phyloP scores from a whole-genome alignment of 257 asterid genomes.

The Paraleonurus japonicus region DNA sequence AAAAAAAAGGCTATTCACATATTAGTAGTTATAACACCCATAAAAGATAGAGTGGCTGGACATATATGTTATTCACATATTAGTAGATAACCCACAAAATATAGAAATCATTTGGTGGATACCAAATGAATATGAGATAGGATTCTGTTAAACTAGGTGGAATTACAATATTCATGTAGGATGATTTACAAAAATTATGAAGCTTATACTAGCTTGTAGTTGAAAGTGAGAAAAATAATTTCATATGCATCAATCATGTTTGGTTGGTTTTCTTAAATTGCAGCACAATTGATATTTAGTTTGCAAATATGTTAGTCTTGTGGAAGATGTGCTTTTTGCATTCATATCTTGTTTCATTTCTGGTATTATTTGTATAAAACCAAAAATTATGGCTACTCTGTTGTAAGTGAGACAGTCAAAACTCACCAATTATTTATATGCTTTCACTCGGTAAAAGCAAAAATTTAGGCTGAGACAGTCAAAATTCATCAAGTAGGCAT shows the following conservation, averaged over 20 bases:
- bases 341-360: neutral
- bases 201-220: conserved; percentile 1
- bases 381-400: too few relatives aligned
- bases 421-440: too few relatives aligned
- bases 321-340: neutral
- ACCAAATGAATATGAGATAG: neutral
- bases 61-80: neutral
- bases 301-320: neutral
- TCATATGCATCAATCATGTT: neutral
- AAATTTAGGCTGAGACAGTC: neutral
- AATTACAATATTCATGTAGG: neutral
- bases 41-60: neutral
- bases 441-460: neutral
- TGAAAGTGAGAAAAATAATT: neutral
- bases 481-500: neutral
- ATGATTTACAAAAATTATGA: neutral
- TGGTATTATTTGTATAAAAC: neutral
- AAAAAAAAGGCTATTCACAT: neutral
- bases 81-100: neutral
- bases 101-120: neutral
- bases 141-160: neutral
- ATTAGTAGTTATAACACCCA: neutral
- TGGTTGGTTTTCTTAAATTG: conserved; percentile 12
- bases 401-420: too few relatives aligned
- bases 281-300: neutral